Evolutionary conservation across 441 rosid species (phyloP).

Genomic region (Cnidoscolus chayamansa): DNA sequence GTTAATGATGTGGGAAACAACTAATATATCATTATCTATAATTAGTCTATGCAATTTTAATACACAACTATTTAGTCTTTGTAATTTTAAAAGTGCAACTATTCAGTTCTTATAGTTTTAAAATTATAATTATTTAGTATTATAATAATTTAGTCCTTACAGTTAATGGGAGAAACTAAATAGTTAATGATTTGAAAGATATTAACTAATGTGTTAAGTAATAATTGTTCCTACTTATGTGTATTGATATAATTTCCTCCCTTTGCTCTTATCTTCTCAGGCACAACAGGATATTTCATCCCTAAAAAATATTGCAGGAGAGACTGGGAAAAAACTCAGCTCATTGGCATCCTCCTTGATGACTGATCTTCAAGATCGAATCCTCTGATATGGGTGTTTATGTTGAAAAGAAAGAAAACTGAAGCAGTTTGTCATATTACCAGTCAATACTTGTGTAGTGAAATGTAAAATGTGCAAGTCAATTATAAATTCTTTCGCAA

Average conservation of each 20-base stretch:
- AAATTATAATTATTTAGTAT: no score
- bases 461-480: constrained; percentile 35
- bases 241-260: background rate
- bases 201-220: no score
- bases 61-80: no score
- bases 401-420: background rate
- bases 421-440: constrained; percentile 20
- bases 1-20: no score
- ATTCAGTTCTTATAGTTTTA: no score
- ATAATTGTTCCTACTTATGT: no score
- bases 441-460: constrained; percentile 29
- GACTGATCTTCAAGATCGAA: constrained; percentile 86
- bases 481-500: constrained; percentile 30
- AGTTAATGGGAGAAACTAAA: no score
- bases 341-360: constrained; percentile 72
- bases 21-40: no score
- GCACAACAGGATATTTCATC: constrained; percentile 90
- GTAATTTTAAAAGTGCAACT: no score
- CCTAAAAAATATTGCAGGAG: constrained; percentile 82
- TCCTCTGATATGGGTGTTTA: constrained; percentile 41
- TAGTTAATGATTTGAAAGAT: no score
- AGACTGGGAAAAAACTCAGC: constrained; percentile 84
- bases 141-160: no score
- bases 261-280: constrained; percentile 31
- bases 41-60: no score